A percentile compares a stretch with the other conserved stretches of the same genome.
These are phyloP conservation scores for Dimargaris cristalligena DNA, from an alignment of 192 early-diverging fungal species.

Conservation along the genomic window DNA sequence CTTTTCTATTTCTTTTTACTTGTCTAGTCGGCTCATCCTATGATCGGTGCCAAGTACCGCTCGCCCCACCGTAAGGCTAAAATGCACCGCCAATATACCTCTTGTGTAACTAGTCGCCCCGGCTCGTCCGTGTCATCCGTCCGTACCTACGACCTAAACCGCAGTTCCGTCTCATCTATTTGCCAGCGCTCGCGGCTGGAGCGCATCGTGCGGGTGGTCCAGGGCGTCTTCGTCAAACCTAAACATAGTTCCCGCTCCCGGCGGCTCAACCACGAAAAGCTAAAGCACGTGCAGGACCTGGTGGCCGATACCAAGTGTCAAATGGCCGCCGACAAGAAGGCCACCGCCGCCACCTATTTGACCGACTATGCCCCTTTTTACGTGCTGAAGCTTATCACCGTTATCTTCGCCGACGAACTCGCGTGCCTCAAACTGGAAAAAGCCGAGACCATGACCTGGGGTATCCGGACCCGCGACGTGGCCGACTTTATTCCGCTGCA, in stretches of 20 bases:
- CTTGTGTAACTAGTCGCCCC: neutral
- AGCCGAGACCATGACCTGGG: neutral
- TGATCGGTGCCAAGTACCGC: neutral
- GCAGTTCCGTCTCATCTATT: neutral
- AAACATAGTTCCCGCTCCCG: neutral
- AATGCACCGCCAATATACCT: neutral
- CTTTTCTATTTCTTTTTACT: no score
- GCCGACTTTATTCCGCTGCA: neutral
- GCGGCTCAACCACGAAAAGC: neutral
- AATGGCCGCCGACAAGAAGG: neutral
- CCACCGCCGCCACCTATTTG: neutral
- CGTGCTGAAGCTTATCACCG: neutral
- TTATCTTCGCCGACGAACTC: conserved; percentile 4
- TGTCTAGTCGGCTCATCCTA: no score
- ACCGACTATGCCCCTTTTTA: neutral
- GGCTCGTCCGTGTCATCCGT: neutral
- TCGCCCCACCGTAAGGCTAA: neutral
- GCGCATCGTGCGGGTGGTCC: conserved; percentile 1
- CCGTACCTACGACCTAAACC: neutral
- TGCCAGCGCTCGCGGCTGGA: conserved; percentile 1
- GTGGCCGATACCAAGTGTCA: neutral
- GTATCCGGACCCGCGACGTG: neutral
- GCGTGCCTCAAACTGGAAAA: conserved; percentile 10
- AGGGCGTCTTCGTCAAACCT: conserved; percentile 8
- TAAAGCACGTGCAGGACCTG: neutral